Evolutionary conservation across 179 eudicot genomes (phyloP), one percentile per base, ranked within the genome.

Genomic region (Spinacia oleracea): DNA sequence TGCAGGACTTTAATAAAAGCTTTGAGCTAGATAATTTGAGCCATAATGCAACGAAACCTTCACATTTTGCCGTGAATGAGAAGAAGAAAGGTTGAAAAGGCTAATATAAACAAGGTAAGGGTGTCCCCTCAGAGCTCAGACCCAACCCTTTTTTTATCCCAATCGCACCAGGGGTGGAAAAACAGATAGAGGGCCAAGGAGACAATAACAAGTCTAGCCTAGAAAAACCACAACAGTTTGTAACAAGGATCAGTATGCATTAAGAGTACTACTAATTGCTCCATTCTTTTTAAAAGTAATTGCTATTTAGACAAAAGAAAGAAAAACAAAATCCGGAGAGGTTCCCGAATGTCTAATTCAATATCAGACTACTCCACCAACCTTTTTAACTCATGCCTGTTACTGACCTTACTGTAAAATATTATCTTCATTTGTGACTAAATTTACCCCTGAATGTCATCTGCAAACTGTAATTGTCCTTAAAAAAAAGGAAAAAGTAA

Each of bases 11-110:
- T 75, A 20, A 70, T 56, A 43, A 43, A 29, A 29, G 31, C 68
- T 70, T 45, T 74, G 75, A 74, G 62, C 25, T 46, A 55, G 9
- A 70, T 29, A 18, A 76, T 73, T 34, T 32, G 32, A 11, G n/a
- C 32, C 21, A 16, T 15, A 59, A 60, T 62, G 58, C 27, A 50
- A 66, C 23, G 27, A 6, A 55, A 42, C 35, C 59, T 25, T 73
- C 27, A 31, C 35, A 53, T 34, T 27, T 21, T 55, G 6, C 51
- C 29, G 48, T 51, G 20, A 63, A 45, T 56, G 74, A 66, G 40
- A 60, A 70, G 62, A 46, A n/a, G 42, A 25, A 43, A 2, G 59
- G 59, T 71, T 31, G 25, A 71, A 71, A 46, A 14, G 35, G 25
- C 25, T 23, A 71, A 23, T 40, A 70, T 12, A 50, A 68, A n/a